Evolutionary conservation across 2,329 filamentous ascomycete species (phyloP), one percentile per base, ranked within the genome.

Genomic region (Basipetospora sp.): DNA sequence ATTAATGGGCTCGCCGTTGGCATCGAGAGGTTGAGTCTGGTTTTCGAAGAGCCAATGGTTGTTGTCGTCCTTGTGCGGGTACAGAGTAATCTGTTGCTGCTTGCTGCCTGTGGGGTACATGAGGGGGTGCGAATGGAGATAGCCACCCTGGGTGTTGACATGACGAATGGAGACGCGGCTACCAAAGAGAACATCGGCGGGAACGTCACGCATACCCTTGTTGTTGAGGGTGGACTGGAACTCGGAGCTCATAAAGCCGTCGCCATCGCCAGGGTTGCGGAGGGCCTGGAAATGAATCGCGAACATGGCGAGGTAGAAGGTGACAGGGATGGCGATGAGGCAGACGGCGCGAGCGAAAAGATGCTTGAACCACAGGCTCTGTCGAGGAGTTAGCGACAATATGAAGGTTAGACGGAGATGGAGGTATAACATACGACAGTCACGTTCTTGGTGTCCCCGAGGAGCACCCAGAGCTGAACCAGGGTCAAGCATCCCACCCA

Each of bases 171-270:
- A 77, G 50, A 98, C 71, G 45, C 82, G 75, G 55, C 86, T 93
- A 42, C 90, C 90, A 51, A 90, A 80, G 19, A 81, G 78, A 41
- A 98, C 80, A 60, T 98, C 87, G 20, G 83, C 90, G 2, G 90
- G 80, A 4, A 93, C 86, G 58, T 93, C 86, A 54, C 85, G 79
- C 90, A 98, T 98, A 38, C 74, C 78, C 67, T 96, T 98, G 51
- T 77, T 87, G 64, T 96, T 98, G 47, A 98, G 68, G 2, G 90
- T 96, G 22, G 90, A 82, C 63, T 98, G 90, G 67, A 98, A 98
- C 55, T 98, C 90, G 39, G 88, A 94, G 54, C 87, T 94, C 90
- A 98, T 98, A 67, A 98, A 98, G 39, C 90, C 90, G 58, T 98
- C 90, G 39, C 90, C 90, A 37, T 98, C 90, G 42, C 90, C 90